These are phyloP conservation scores for Oryza punctata DNA, from an alignment of 176 grass and related monocot genomes.

Conservation along the genomic window DNA sequence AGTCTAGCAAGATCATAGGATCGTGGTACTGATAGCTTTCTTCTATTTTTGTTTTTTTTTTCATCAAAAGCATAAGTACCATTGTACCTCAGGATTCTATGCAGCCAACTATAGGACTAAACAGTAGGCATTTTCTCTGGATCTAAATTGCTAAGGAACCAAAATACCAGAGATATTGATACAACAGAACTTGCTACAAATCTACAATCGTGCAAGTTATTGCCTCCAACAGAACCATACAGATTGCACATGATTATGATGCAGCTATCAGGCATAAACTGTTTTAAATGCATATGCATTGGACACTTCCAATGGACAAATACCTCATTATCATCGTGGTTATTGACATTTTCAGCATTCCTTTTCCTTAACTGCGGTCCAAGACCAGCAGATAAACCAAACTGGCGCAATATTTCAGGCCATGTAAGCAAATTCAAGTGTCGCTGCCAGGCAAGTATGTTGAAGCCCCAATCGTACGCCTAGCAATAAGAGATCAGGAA, in stretches of 20 bases:
- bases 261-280: neutral
- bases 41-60: slow-evolving; percentile 11
- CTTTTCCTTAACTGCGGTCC: slow-evolving; percentile 84
- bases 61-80: neutral
- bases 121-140: neutral
- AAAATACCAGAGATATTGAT: neutral
- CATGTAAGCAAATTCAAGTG: slow-evolving; percentile 85
- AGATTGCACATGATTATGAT: slow-evolving; percentile 15
- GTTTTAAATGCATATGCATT: neutral
- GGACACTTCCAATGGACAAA: slow-evolving; percentile 22
- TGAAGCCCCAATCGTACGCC: slow-evolving; percentile 94
- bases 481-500: slow-evolving; percentile 42
- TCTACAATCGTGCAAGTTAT: neutral
- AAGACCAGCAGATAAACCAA: slow-evolving; percentile 88
- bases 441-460: slow-evolving; percentile 79
- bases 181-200: neutral
- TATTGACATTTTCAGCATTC: slow-evolving; percentile 46
- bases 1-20: neutral
- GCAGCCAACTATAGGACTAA: neutral
- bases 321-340: slow-evolving; percentile 80
- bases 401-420: slow-evolving; percentile 89
- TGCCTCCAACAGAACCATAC: neutral
- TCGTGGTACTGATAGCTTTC: neutral
- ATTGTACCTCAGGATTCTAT: neutral
- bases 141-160: neutral